Percentiles rank a stretch among this genome's conserved stretches.
These are phyloP conservation scores for Cryptococcus floricola DNA, from an alignment of 1,284 basidiomycete species.

Conservation along the genomic window DNA sequence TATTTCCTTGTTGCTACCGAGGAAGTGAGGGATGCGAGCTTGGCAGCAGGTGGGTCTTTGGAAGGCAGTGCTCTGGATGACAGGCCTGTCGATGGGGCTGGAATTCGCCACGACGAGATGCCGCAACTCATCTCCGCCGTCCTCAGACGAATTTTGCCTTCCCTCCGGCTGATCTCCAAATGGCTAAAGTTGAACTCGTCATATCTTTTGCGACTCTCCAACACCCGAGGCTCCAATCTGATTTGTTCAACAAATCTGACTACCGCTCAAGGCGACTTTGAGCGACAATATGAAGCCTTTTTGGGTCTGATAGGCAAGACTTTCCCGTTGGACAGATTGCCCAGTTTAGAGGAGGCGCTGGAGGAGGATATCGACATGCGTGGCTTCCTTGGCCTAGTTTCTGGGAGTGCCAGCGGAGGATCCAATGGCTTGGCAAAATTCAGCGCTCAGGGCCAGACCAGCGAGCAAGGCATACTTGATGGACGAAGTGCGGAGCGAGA, in stretches of 20 bases:
- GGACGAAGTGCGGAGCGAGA: conserved; percentile 32
- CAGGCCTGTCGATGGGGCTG: conserved; percentile 35
- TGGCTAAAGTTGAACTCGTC: conserved; percentile 79
- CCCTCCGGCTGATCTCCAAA: conserved; percentile 79
- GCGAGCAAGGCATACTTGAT: conserved; percentile 24
- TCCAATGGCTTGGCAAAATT: background rate
- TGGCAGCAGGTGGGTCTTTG: conserved; percentile 17
- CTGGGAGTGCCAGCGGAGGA: conserved; percentile 32
- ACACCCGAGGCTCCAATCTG: background rate
- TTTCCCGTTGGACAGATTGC: conserved; percentile 69
- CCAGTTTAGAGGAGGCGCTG: conserved; percentile 61
- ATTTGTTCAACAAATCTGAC: conserved; percentile 12
- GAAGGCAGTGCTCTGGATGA: conserved; percentile 27
- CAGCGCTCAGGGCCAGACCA: conserved; percentile 22
- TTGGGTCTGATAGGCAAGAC: conserved; percentile 59
- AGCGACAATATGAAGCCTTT: conserved; percentile 69
- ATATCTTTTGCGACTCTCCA: conserved; percentile 54
- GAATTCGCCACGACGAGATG: conserved; percentile 52
- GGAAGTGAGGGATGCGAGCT: conserved; percentile 48
- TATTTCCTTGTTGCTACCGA: conserved; percentile 65
- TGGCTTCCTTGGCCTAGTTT: conserved; percentile 78
- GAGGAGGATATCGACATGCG: conserved; percentile 89
- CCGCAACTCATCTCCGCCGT: conserved; percentile 79
- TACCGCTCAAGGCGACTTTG: conserved; percentile 55
- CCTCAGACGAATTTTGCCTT: conserved; percentile 79